Evolutionary conservation across 2,329 filamentous ascomycete species (phyloP), one percentile per base, ranked within the genome.

Genomic region (Conoideocrella luteorostrata): DNA sequence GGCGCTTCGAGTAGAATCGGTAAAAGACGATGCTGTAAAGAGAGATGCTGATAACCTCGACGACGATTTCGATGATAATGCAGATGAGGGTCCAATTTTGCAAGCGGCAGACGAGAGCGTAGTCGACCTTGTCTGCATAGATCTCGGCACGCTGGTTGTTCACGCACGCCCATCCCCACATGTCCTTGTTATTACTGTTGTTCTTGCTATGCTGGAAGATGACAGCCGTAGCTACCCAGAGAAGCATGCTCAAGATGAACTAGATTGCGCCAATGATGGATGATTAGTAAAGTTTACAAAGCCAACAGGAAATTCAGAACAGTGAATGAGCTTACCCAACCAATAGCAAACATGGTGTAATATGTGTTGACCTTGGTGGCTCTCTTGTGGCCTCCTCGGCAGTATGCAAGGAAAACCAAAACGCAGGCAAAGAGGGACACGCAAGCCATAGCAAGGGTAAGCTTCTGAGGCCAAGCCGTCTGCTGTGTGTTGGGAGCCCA

Each of bases 131-230:
- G 45, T 90, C 73, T 49, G 80, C 62, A 63, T 91, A 97, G 42
- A 95, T 70, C 40, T 88, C 68, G 44, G 82, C 71, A 48, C 91
- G 82, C 52, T 83, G 80, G 64, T 96, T 97, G 57, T 95, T 78
- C 45, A 90, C 84, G 65, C 93, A 98, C n/a, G 88, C 81, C 93
- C 93, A 98, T 47, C 91, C 90, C 93, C 93, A 98, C 66, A 98
- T 79, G 65, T 98, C 93, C 65, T 95, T 81, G 58, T 86, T 86
- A 51, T 79, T 70, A 59, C 60, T 58, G 59, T 77, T 86, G 56
- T 80, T 77, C 62, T 84, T 86, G 45, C 81, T 80, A 56, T 85
- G 78, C 62, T 97, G 89, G 56, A 96, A 78, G 45, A 95, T 69
- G 46, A 83, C 88, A 30, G 90, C 90, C 24, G 88, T 89, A 26